Evolutionary conservation across 768 basidiomycete genomes (phyloP), one percentile per base, ranked within the genome.

Genomic region (Serendipita indica): DNA sequence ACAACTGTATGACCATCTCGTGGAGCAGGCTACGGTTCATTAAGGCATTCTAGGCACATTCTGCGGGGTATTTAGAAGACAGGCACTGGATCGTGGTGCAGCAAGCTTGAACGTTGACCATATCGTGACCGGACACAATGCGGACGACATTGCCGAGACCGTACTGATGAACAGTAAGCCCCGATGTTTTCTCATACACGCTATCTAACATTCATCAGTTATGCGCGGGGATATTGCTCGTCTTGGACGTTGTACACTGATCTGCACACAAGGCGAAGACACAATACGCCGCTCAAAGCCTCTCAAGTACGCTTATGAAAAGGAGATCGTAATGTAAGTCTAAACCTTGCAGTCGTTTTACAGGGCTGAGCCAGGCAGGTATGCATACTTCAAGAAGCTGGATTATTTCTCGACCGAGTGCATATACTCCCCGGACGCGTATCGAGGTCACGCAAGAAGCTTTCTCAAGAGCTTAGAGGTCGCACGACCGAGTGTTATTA

Each of bases 341-440:
- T 60, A 37, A 46, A 63, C 61, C 64, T n/a, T 52, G 22, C 33
- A 33, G 30, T 27, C 18, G 30, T 57, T 33, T 39, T 14, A 32
- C 60, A 32, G n/a, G n/a, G 28, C 39, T 25, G 33, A 20, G 58
- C 13, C 32, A 3, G 49, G 34, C 65, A 93, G 90, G 90, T 97
- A 98, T 69, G 94, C 94, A 6, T 97, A 99, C 71, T 97, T 97
- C 76, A 97, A 94, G 75, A 96, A 97, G 71, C 77, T 99, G 20
- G 93, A 97, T 67, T 99, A 99, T 70, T 97, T 96, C 71, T 97
- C 93, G 1, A 99, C 94, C 5, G 96, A 99, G 68, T 99, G 96
- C 69, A 97, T 98, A 64, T 99, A 99, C 70, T 93, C 92, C 3
- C 94, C 96, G 6, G 96, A 97, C 68, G 96, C 96, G 3, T 99